Conservation (phyloP, 208 protist species). For the Crithidia brevicula region DNA sequence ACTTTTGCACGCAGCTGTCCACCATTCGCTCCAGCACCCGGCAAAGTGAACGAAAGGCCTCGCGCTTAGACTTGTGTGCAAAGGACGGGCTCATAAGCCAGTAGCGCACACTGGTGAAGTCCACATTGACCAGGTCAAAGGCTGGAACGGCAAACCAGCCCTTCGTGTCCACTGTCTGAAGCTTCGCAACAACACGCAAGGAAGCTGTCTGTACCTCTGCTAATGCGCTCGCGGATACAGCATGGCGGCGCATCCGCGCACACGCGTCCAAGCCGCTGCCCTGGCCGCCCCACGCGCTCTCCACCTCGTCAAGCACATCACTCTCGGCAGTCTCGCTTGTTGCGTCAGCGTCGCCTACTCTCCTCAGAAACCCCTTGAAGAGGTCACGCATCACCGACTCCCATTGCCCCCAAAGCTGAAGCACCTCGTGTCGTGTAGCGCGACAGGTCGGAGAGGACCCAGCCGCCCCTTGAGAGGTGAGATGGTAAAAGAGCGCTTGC, state of each 20-base stretch:
- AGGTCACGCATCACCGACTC: not conserved
- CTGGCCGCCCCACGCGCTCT: not conserved
- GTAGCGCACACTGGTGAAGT: conserved; percentile 66
- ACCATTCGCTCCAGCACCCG: conserved; percentile 83
- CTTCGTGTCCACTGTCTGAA: conserved; percentile 58
- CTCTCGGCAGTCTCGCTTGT: not conserved
- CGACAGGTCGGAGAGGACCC: not conserved
- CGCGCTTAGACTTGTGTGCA: conserved; percentile 54
- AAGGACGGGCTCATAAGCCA: conserved; percentile 65
- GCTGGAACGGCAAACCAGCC: conserved; percentile 82
- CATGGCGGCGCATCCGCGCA: conserved; percentile 9
- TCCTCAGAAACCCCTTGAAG: conserved; percentile 7
- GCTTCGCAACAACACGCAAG: conserved; percentile 49
- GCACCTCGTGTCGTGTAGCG: conserved; percentile 9
- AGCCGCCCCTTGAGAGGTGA: no score
- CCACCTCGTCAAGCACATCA: not conserved
- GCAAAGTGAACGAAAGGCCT: conserved; percentile 69
- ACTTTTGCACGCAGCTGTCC: conserved; percentile 74
- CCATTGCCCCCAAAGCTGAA: conserved; percentile 16
- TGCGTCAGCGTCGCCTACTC: not conserved
- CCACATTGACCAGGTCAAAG: conserved; percentile 78
- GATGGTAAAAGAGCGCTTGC: conserved; percentile 47
- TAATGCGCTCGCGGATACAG: not conserved
- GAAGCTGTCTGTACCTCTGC: conserved; percentile 43
- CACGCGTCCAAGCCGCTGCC: not conserved